Evolutionary conservation across 352 stramenopile species (phyloP).

Genomic region (Labyrinthula sp.): DNA sequence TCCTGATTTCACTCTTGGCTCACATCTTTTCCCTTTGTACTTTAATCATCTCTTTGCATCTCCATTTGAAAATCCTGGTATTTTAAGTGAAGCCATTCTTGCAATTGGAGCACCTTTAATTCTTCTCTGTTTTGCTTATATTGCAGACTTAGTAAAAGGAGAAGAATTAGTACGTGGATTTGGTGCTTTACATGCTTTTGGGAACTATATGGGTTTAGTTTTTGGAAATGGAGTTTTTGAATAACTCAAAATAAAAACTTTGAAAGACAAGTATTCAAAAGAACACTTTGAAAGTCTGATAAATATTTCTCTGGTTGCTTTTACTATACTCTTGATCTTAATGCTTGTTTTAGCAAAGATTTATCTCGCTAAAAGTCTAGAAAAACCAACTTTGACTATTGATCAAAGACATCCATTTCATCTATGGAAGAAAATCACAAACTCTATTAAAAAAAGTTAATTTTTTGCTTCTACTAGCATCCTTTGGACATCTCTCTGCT

Average conservation of each 20-base stretch:
- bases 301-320: constrained; percentile 13
- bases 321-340: constrained; percentile 1
- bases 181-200: constrained; percentile 22
- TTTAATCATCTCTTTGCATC: too few species aligned
- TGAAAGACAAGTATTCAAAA: neutral
- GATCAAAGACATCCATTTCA: too few species aligned
- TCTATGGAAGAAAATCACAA: constrained; percentile 6
- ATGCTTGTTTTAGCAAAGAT: constrained; percentile 4
- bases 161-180: constrained; percentile 22
- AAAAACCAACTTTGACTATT: too few species aligned
- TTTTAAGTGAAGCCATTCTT: too few species aligned
- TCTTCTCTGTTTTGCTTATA: too few species aligned
- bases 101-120: too few species aligned
- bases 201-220: constrained; percentile 28
- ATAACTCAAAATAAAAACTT: constrained; percentile 3
- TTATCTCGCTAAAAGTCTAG: constrained; percentile 20
- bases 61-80: too few species aligned
- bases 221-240: constrained; percentile 16
- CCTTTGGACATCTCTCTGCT: constrained; percentile 22
- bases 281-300: constrained; percentile 27
- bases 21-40: too few species aligned
- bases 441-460: constrained; percentile 26
- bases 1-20: too few species aligned
- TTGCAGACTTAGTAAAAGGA: constrained; percentile 16
- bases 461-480: constrained; percentile 14